These are phyloP conservation scores for Fusarium sp. DNA, from an alignment of 2,329 filamentous ascomycete genomes.

Conservation along the genomic window DNA sequence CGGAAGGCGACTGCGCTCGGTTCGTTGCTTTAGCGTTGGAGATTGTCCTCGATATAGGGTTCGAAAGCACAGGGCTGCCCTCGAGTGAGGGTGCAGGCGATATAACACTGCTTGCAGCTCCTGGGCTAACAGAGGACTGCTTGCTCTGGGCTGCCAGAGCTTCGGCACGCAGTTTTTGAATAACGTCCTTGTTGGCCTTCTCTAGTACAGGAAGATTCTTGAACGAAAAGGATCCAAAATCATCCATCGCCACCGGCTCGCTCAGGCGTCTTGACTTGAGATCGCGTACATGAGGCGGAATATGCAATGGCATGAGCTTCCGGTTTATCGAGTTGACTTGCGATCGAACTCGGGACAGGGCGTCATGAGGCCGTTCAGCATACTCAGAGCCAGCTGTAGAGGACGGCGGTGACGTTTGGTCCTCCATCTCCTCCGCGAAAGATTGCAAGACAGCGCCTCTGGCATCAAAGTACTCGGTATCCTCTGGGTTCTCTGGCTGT, in stretches of 20 bases:
- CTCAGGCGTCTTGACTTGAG: slow-evolving; percentile 89
- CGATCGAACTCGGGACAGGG: slow-evolving; percentile 88
- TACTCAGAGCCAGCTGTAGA: slow-evolving; percentile 82
- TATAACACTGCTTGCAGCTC: slow-evolving; percentile 58
- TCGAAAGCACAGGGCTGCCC: slow-evolving; percentile 86
- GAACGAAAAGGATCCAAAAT: slow-evolving; percentile 97
- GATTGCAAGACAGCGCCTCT: slow-evolving; percentile 92
- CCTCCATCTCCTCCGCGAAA: slow-evolving; percentile 95
- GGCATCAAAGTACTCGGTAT: slow-evolving; percentile 97
- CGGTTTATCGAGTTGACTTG: slow-evolving; percentile 91
- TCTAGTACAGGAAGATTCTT: slow-evolving; percentile 97
- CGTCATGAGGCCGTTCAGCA: slow-evolving; percentile 92
- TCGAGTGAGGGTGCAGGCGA: slow-evolving; percentile 82
- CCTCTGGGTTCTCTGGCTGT: slow-evolving; percentile 91
- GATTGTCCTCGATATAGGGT: slow-evolving; percentile 84
- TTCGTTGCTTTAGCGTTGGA: slow-evolving; percentile 86
- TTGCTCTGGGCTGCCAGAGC: slow-evolving; percentile 81
- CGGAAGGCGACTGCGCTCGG: slow-evolving; percentile 89
- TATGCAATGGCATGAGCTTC: slow-evolving; percentile 94
- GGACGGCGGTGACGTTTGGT: slow-evolving; percentile 83
- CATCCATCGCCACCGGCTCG: slow-evolving; percentile 89
- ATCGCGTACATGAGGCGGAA: slow-evolving; percentile 96
- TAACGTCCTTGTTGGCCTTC: slow-evolving; percentile 98
- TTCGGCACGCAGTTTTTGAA: slow-evolving; percentile 94
- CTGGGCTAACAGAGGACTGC: slow-evolving; percentile 62